These are phyloP conservation scores for Acacia concinna DNA, from an alignment of 331 rosid species.

Conservation along the genomic window DNA sequence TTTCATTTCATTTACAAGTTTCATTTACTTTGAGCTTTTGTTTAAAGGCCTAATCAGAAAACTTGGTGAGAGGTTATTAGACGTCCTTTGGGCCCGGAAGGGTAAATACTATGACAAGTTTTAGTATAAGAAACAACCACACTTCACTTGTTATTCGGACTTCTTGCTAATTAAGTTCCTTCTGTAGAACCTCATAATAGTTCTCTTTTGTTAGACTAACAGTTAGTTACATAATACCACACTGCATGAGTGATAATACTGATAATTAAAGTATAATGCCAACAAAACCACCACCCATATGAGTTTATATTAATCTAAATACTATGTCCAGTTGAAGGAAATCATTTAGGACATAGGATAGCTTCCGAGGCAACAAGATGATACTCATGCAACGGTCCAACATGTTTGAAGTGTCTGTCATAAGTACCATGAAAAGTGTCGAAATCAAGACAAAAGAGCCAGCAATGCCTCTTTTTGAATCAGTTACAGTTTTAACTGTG, in stretches of 20 bases:
- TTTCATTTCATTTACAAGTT: background rate
- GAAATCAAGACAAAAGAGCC: background rate
- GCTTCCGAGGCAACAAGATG: background rate
- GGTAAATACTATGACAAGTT: no score
- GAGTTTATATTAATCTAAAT: background rate
- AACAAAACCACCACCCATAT: background rate
- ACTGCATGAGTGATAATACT: background rate
- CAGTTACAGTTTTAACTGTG: background rate
- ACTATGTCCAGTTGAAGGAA: background rate
- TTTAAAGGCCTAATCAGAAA: background rate
- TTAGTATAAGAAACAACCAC: no score
- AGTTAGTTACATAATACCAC: background rate
- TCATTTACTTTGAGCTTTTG: background rate
- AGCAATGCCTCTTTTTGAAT: background rate
- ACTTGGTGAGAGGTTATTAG: background rate
- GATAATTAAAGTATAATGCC: background rate
- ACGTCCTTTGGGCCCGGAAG: no score
- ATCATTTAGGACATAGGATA: background rate
- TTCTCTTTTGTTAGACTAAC: background rate
- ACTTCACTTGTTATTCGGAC: no score
- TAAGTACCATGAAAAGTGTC: background rate
- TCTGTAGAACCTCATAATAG: no score
- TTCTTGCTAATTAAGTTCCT: no score
- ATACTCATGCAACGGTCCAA: background rate
- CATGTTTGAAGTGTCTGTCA: background rate